These are phyloP conservation scores for Onygena corvina DNA, from an alignment of 2,329 filamentous ascomycete genomes.

Conservation along the genomic window DNA sequence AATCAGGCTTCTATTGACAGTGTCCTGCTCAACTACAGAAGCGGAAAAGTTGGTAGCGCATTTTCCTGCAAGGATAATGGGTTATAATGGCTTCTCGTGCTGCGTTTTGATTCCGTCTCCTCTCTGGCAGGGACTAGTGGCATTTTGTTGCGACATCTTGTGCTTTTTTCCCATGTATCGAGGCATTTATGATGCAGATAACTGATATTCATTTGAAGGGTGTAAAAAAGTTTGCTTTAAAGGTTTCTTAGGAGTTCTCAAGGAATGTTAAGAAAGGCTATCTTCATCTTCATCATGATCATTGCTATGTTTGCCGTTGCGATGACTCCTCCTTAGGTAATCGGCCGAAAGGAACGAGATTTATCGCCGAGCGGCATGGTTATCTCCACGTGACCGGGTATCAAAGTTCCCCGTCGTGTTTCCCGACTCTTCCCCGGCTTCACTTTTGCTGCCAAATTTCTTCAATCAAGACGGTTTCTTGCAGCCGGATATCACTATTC, in stretches of 20 bases:
- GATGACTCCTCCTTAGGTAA: slow-evolving; percentile 6
- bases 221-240: not conserved
- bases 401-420: slow-evolving; percentile 1
- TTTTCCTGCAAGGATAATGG: slow-evolving; percentile 56
- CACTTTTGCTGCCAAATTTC: not conserved
- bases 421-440: not conserved
- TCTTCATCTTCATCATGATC: too few relatives aligned
- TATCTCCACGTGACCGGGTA: slow-evolving; percentile 3
- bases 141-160: not conserved
- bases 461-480: not conserved
- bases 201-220: not conserved
- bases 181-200: not conserved
- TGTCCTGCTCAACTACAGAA: slow-evolving; percentile 54
- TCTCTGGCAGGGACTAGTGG: too few relatives aligned
- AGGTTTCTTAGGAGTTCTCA: too few relatives aligned
- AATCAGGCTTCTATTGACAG: slow-evolving; percentile 33
- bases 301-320: too few relatives aligned
- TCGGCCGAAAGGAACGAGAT: not conserved
- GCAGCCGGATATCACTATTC: not conserved
- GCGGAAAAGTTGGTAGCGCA: slow-evolving; percentile 53
- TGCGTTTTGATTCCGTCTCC: not conserved
- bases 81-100: slow-evolving; percentile 19
- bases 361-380: not conserved
- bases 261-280: too few relatives aligned
- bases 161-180: not conserved